Evolutionary conservation across 495 filamentous ascomycete genomes (phyloP).

Genomic region (Peziza echinospora): DNA sequence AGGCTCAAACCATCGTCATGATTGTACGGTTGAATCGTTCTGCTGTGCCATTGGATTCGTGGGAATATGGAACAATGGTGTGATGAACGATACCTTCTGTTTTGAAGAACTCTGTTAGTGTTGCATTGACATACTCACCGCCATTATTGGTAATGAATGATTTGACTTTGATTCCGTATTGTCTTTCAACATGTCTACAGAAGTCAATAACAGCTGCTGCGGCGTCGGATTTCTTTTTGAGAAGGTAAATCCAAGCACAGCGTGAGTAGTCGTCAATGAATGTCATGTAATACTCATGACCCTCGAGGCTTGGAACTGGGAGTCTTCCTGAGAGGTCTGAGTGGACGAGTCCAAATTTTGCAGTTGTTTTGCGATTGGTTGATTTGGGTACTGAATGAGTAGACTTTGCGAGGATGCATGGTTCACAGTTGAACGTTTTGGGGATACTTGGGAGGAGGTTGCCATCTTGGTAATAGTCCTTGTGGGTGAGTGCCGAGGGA

Average conservation of each 20-base stretch:
- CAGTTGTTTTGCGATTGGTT: background rate
- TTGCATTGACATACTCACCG: constrained; percentile 1
- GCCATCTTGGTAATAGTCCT: too few relatives aligned
- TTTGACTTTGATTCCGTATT: background rate
- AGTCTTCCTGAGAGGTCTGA: constrained; percentile 1
- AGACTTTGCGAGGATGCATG: too few relatives aligned
- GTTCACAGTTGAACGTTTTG: too few relatives aligned
- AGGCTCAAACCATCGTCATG: background rate
- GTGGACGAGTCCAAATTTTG: background rate
- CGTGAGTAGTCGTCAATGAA: background rate
- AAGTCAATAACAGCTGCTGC: background rate
- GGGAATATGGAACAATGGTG: background rate
- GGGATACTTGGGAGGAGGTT: too few relatives aligned
- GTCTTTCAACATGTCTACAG: background rate
- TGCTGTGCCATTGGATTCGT: background rate
- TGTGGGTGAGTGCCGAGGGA: too few relatives aligned
- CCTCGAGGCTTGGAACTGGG: background rate
- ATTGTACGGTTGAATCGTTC: background rate
- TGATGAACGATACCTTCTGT: background rate
- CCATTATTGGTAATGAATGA: background rate
- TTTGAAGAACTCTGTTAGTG: background rate
- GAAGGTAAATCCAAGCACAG: background rate
- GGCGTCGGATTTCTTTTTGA: background rate
- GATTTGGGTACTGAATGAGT: too few relatives aligned
- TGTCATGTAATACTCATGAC: constrained; percentile 1